A percentile compares a stretch with the other conserved stretches of the same genome.
Conservation (phyloP, 305 asterid genomes). For the Lippia alba region DNA sequence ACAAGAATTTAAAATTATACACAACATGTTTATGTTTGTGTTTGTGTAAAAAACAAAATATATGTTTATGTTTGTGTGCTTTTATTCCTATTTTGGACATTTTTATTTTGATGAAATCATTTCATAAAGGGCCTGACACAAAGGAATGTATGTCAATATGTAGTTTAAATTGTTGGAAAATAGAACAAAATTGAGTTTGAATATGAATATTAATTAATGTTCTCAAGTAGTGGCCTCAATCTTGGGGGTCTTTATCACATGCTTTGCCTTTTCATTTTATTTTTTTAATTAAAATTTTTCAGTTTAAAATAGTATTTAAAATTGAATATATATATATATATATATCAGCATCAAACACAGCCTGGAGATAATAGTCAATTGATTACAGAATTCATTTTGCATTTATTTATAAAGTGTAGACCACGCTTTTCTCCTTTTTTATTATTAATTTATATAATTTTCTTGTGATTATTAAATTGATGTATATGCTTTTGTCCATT, state of each 20-base stretch:
- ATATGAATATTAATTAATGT: neutral
- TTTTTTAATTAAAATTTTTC: neutral
- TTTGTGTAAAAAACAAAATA: too few species aligned
- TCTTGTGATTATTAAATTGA: neutral
- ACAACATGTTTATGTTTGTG: too few species aligned
- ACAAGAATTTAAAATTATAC: too few species aligned
- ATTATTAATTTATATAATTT: neutral
- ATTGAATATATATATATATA: neutral
- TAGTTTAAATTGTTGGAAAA: too few species aligned
- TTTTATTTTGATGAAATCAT: too few species aligned
- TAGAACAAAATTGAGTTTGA: neutral
- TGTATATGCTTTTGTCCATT: conserved; percentile 2
- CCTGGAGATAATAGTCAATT: conserved; percentile 28
- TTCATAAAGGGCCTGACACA: conserved; percentile 4
- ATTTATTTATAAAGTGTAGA: conserved; percentile 10
- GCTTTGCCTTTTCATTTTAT: neutral
- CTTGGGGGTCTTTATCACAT: neutral
- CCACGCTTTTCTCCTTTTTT: conserved; percentile 14
- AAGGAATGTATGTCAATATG: conserved; percentile 15
- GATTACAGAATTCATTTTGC: conserved; percentile 6
- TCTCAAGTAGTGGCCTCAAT: neutral
- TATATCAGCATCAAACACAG: conserved; percentile 35
- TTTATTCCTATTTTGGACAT: too few species aligned
- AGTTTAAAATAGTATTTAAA: neutral
- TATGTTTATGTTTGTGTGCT: too few species aligned